Evolutionary conservation across 1,139 yeast genomes (phyloP).

Genomic region (Blastobotrys indianensis): DNA sequence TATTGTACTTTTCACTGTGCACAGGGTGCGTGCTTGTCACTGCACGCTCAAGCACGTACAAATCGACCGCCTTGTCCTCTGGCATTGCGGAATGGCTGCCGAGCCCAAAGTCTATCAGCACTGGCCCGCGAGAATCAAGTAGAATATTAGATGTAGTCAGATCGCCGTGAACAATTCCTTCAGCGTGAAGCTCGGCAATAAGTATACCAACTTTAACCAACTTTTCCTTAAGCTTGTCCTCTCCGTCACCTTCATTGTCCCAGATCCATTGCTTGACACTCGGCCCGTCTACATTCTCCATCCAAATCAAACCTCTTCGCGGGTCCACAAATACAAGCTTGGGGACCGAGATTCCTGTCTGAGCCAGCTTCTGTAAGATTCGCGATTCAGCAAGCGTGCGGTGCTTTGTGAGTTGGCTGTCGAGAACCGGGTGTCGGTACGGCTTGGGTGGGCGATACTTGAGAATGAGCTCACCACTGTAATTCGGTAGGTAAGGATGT

Average conservation of each 20-base stretch:
- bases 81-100: constrained; percentile 68
- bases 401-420: constrained; percentile 65
- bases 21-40: constrained; percentile 83
- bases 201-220: constrained; percentile 53
- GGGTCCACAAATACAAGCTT: constrained; percentile 65
- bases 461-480: constrained; percentile 43
- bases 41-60: constrained; percentile 91
- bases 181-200: constrained; percentile 66
- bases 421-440: constrained; percentile 82
- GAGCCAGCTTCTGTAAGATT: constrained; percentile 55
- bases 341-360: constrained; percentile 58
- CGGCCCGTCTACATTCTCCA: constrained; percentile 59
- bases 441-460: constrained; percentile 87
- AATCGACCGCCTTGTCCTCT: constrained; percentile 94
- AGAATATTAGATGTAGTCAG: constrained; percentile 86
- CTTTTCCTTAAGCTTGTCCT: constrained; percentile 23
- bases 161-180: constrained; percentile 90
- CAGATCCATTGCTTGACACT: constrained; percentile 36
- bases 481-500: constrained; percentile 56
- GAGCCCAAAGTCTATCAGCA: constrained; percentile 86
- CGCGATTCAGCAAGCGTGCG: constrained; percentile 84
- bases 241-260: constrained; percentile 29
- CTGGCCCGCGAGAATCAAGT: constrained; percentile 44
- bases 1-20: constrained; percentile 55
- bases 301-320: constrained; percentile 79